These are phyloP conservation scores for Agaricus subrufescens DNA, from an alignment of 768 basidiomycete genomes.

Conservation along the genomic window DNA sequence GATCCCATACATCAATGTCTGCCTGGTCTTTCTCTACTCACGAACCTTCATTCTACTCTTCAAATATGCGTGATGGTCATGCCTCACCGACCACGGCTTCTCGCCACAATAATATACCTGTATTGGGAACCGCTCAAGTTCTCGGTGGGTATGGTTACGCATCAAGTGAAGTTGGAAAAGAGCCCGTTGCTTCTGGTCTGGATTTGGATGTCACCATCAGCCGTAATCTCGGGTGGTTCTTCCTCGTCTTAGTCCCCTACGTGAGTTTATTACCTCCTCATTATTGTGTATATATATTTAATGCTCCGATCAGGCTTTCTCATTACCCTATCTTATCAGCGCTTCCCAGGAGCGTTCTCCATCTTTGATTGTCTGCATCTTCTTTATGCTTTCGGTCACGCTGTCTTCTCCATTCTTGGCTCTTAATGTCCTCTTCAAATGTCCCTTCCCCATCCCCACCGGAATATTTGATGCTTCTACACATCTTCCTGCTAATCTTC, in stretches of 20 bases:
- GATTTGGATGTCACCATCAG: slow-evolving; percentile 52
- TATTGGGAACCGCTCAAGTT: slow-evolving; percentile 54
- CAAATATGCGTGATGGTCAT: slow-evolving; percentile 37
- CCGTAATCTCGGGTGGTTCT: slow-evolving; percentile 58
- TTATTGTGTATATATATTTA: not conserved
- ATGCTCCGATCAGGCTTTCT: slow-evolving; percentile 38
- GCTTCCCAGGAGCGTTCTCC: slow-evolving; percentile 32
- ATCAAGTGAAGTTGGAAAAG: slow-evolving; percentile 48
- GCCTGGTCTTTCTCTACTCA: slow-evolving; percentile 65
- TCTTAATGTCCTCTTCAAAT: slow-evolving; percentile 53
- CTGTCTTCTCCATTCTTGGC: slow-evolving; percentile 65
- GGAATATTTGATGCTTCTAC: slow-evolving; percentile 54
- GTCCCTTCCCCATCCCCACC: slow-evolving; percentile 62
- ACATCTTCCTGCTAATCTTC: slow-evolving; percentile 35
- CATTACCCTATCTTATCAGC: slow-evolving; percentile 58
- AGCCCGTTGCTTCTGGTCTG: slow-evolving; percentile 36
- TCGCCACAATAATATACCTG: slow-evolving; percentile 43
- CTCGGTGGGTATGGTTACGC: slow-evolving; percentile 66
- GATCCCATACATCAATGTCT: slow-evolving; percentile 52
- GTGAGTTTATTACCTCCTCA: slow-evolving; percentile 32
- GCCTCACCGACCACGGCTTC: slow-evolving; percentile 35
- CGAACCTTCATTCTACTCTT: slow-evolving; percentile 28
- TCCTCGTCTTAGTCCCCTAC: slow-evolving; percentile 64
- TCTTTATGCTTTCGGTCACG: slow-evolving; percentile 61
- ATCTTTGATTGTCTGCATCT: slow-evolving; percentile 36